These are phyloP conservation scores for Hemisphaericaspora subhashii DNA, from an alignment of 1,139 yeast genomes.

Conservation along the genomic window DNA sequence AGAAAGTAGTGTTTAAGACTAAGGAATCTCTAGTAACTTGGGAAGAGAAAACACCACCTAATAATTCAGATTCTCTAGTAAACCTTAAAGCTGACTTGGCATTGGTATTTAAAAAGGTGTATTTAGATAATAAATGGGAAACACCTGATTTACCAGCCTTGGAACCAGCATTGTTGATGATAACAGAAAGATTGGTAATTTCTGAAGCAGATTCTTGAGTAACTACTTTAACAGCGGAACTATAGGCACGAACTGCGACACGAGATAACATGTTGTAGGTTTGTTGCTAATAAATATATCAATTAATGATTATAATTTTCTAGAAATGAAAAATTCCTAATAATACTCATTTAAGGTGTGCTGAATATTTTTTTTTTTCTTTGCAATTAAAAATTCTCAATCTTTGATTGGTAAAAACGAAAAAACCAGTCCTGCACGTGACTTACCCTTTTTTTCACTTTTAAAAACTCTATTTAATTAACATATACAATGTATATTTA, in stretches of 20 bases:
- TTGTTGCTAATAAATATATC: constrained; percentile 1
- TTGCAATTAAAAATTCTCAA: constrained; percentile 5
- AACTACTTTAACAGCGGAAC: constrained; percentile 47
- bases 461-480: not conserved
- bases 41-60: constrained; percentile 80
- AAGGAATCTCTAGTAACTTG: constrained; percentile 81
- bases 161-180: constrained; percentile 80
- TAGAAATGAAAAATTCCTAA: not conserved
- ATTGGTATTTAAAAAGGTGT: constrained; percentile 80
- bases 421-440: not conserved
- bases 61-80: constrained; percentile 90
- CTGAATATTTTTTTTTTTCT: not conserved
- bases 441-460: too few species aligned
- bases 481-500: not conserved
- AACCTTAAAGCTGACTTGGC: constrained; percentile 87
- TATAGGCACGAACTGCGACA: constrained; percentile 48
- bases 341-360: too few species aligned
- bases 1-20: constrained; percentile 75
- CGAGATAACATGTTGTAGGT: constrained; percentile 40
- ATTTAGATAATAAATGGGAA: constrained; percentile 83
- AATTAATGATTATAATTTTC: not conserved
- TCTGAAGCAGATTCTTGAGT: constrained; percentile 58
- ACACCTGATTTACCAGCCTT: constrained; percentile 79
- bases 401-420: constrained; percentile 5
- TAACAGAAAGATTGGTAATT: constrained; percentile 67